Percentiles rank a stretch among this genome's conserved stretches.
phyloP scores from a whole-genome alignment of 2,329 filamentous ascomycete species.

The Aspergillus pseudoviridinutans region DNA sequence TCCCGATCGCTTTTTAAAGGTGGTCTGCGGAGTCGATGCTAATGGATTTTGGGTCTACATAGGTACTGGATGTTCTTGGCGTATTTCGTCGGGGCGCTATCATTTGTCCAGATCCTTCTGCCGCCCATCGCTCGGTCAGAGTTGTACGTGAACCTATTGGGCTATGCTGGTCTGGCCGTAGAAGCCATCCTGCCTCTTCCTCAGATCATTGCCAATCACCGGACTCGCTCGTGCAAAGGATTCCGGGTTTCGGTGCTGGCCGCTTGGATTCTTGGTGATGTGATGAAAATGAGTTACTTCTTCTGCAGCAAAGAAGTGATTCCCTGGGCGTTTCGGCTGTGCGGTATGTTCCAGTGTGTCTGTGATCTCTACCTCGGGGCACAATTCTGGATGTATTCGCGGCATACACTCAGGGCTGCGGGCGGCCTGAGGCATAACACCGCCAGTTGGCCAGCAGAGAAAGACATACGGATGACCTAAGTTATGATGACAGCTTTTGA shows the following conservation, averaged over 20 bases:
- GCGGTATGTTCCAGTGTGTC: conserved; percentile 47
- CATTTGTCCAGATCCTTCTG: conserved; percentile 52
- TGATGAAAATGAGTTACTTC: conserved; percentile 50
- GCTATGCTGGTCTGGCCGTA: conserved; percentile 44
- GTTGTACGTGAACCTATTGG: conserved; percentile 43
- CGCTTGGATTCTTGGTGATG: conserved; percentile 47
- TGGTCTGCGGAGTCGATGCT: not conserved
- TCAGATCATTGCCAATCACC: conserved; percentile 47
- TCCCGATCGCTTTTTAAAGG: not conserved
- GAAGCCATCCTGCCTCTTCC: conserved; percentile 47
- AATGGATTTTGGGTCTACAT: not conserved
- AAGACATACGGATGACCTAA: conserved; percentile 38
- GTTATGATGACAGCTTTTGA: not conserved
- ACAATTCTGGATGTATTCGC: conserved; percentile 47
- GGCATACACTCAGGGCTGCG: conserved; percentile 20
- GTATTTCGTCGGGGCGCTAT: conserved; percentile 49
- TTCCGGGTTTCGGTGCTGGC: conserved; percentile 47
- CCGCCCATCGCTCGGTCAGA: conserved; percentile 42
- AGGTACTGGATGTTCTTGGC: conserved; percentile 57
- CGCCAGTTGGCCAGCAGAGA: conserved; percentile 29
- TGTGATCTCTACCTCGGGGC: conserved; percentile 47
- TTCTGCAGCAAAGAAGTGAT: conserved; percentile 42
- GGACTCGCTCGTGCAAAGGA: conserved; percentile 45
- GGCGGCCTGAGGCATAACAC: conserved; percentile 21
- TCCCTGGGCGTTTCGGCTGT: conserved; percentile 47